phyloP scores from a whole-genome alignment of 225 moss, liverwort and hornwort species.

The Takakia lepidozioides region DNA sequence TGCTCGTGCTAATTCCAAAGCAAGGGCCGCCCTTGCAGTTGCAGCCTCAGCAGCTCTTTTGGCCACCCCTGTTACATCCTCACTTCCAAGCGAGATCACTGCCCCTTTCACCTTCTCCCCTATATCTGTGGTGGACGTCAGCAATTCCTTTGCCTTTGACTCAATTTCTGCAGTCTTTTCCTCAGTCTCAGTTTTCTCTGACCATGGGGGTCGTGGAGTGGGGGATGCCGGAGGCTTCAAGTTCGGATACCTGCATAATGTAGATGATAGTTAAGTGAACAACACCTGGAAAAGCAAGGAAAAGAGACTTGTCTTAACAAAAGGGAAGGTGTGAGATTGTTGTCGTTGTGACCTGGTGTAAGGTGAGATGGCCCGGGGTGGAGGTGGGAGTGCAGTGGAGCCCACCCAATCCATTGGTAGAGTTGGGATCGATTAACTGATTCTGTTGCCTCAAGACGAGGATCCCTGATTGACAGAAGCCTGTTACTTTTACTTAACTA shows the following conservation, averaged over 20 bases:
- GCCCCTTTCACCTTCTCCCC: background rate
- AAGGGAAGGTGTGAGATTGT: too few species aligned
- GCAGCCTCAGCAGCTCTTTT: conserved; percentile 8
- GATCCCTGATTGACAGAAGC: too few species aligned
- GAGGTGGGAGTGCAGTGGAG: too few species aligned
- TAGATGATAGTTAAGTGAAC: too few species aligned
- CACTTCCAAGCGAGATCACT: too few species aligned
- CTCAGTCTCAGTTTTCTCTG: background rate
- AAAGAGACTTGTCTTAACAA: too few species aligned
- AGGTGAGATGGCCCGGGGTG: too few species aligned
- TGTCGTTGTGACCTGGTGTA: background rate
- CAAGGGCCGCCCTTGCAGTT: conserved; percentile 7
- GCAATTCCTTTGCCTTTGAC: background rate
- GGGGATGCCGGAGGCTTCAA: conserved; percentile 22
- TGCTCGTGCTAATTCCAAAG: conserved; percentile 5
- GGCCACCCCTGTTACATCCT: background rate
- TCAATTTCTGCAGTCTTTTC: background rate
- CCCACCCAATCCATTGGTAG: too few species aligned
- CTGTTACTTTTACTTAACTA: too few species aligned
- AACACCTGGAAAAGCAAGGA: too few species aligned
- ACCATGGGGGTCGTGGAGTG: conserved; percentile 4
- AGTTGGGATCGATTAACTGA: too few species aligned
- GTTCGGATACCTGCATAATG: conserved; percentile 11
- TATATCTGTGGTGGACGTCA: background rate
- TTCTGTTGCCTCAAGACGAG: too few species aligned